Percentiles rank a stretch among this genome's conserved stretches.
phyloP scores from a whole-genome alignment of 2,329 filamentous ascomycete species.

The Aureobasidium zeae region DNA sequence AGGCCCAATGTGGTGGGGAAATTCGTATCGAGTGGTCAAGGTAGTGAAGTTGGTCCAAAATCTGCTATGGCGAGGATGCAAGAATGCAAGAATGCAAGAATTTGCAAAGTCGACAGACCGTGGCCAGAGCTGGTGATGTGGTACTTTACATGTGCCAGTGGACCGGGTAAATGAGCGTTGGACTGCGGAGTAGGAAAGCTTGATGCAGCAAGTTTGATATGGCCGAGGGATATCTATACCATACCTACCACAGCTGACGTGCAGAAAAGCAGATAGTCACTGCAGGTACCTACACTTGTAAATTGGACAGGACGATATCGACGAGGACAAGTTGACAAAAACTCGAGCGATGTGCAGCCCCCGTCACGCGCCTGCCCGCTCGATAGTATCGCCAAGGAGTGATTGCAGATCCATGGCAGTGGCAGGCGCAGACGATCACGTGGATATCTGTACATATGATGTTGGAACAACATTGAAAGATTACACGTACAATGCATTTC shows the following conservation, averaged over 20 bases:
- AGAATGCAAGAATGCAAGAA: neutral
- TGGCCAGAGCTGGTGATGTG: neutral
- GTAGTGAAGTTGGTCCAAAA: too few species aligned
- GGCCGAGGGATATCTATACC: neutral
- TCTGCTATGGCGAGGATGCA: too few species aligned
- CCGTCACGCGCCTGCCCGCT: slow-evolving; percentile 11
- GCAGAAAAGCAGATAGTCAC: too few species aligned
- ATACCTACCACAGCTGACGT: too few species aligned
- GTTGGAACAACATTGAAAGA: neutral
- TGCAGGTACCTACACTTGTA: too few species aligned
- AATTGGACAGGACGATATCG: too few species aligned
- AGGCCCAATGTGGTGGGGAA: too few species aligned
- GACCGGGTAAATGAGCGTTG: slow-evolving; percentile 12
- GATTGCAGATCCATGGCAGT: neutral
- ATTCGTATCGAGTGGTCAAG: too few species aligned
- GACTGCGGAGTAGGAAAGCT: slow-evolving; percentile 13
- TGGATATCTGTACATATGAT: slow-evolving; percentile 3
- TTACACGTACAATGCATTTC: neutral
- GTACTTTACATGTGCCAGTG: neutral
- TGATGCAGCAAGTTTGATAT: neutral
- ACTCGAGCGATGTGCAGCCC: slow-evolving; percentile 3
- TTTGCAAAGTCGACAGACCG: neutral
- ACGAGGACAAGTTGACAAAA: slow-evolving; percentile 6
- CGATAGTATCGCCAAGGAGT: slow-evolving; percentile 9
- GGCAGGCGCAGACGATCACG: slow-evolving; percentile 11